Evolutionary conservation across 805 yeast species (phyloP).

Genomic region (Kuraishia floccosa): DNA sequence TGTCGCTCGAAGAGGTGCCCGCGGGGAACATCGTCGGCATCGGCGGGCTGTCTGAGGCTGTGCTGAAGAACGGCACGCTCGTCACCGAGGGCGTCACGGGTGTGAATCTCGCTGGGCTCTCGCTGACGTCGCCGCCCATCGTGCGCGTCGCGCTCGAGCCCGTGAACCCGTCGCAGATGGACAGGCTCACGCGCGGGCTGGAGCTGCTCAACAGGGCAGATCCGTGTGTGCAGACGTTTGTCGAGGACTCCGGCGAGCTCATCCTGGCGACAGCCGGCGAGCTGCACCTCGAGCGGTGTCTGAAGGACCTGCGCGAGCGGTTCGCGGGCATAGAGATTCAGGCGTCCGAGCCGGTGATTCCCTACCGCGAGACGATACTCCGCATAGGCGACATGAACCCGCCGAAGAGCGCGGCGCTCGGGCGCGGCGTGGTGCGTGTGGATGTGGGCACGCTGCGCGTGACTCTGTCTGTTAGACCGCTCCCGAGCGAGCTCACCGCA

Average conservation of each 20-base stretch:
- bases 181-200: conserved; percentile 66
- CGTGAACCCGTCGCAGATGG: conserved; percentile 70
- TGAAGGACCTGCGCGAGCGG: conserved; percentile 81
- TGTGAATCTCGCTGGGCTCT: conserved; percentile 69
- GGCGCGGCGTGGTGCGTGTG: conserved; percentile 38
- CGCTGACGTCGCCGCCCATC: conserved; percentile 75
- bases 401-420: conserved; percentile 29
- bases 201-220: conserved; percentile 77
- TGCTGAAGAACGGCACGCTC: conserved; percentile 81
- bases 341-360: conserved; percentile 86
- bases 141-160: conserved; percentile 96
- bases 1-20: conserved; percentile 69
- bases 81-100: conserved; percentile 47
- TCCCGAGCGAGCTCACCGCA: conserved; percentile 37
- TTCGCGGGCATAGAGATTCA: conserved; percentile 87
- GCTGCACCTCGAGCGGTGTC: conserved; percentile 86
- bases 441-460: conserved; percentile 38
- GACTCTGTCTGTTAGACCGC: conserved; percentile 34
- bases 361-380: conserved; percentile 79
- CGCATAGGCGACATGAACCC: conserved; percentile 39
- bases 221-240: conserved; percentile 83
- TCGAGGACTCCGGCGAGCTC: conserved; percentile 88
- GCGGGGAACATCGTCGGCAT: conserved; percentile 95
- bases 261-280: conserved; percentile 96
- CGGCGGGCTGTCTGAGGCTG: conserved; percentile 75